Base-by-base conservation (phyloP, 2,329 filamentous ascomycete species). In the Paecilomyces niveus region DNA sequence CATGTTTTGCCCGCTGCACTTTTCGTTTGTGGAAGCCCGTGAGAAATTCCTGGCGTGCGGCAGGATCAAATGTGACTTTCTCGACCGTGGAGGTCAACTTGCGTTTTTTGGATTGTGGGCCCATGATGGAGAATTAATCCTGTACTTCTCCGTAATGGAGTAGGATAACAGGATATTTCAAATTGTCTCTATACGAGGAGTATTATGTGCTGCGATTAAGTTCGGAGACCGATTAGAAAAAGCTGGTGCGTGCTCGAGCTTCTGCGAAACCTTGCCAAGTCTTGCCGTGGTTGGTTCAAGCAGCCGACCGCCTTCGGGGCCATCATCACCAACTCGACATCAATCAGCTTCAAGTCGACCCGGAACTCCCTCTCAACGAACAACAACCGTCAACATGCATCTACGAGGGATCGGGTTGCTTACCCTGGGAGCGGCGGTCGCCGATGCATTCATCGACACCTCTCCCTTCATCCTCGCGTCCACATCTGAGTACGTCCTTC, bases 1-100 rank as follows among this genome's bases (percentile, higher is more conserved):
- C 93, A 74, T 87, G 81, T 78, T 96, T 95, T 64, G 87, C 86
- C 39, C 94, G 84, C 72, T 91, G 89, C 56, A 89, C 78, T 75
- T 97, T 97, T 74, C 94, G 88, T 81, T 97, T 99, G 80, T 93
- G 92, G 76, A 99, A 99, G 2, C 94, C 94, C 0, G 92, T 97
- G 59, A 99, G 81, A 71, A 90, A 99, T 69, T 97, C 92, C 63
- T 89, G 80, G 63, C 94, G 87, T 53, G 89, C 89, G 61, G 82
- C 81, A 61, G 83, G 78, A 77, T 99, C 92, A 77, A 97, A 99
- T 56, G 80, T 85, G 73, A 99, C 88, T 72, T 96, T 90, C 69
- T 92, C 90, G 60, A 90, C 80, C 45, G 80, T 76, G 53, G 80
- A 78, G 13, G 81, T 72, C 70, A 75, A 66, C 72, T 89, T 90